Base-by-base conservation (phyloP, 2,329 filamentous ascomycete genomes). In the Rhinocladiella mackenziei region DNA sequence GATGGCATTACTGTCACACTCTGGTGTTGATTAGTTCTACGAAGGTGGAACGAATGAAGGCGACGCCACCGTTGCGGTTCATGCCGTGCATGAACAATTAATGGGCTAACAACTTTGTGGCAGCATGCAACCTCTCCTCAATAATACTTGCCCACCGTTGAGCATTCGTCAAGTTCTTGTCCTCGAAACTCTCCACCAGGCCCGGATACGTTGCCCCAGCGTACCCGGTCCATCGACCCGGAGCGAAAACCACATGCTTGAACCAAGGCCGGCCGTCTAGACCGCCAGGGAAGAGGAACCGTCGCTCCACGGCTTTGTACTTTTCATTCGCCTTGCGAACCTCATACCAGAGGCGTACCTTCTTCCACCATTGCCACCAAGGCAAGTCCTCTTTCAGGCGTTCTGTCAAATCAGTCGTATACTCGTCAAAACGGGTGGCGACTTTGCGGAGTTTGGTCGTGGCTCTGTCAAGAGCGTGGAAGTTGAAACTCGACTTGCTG, bases 171-270 rank as follows among this genome's bases (percentile, higher is more conserved):
- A 63, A 39, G 60, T 77, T 68, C 2, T 63, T 62, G 32, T 68
- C 72, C 19, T 81, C 76, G 34, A 83, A 67, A 39, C 73, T 76
- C 61, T 83, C 80, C 4, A 81, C 74, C n/a, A 83, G 63, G 1
- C 79, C 78, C 1, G 80, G 80, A 56, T 78, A 83, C 6, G 79
- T 81, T 3, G 76, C 80, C 2, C 89, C 89, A 0, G 88, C 73
- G 64, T 96, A 96, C 0, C 89, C 89, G 0, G 88, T 95, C 88
- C 89, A 94, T 35, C 91, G 64, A 0, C 89, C 89, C 0, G 89
- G 89, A 1, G 89, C 89, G 65, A 94, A 96, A 1, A 96, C 84
- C 2, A 95, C 84, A 59, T 96, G 91, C 70, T 96, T 96, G 71
- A 91, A 97, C 89, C 89, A 96, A 17, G 72, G 71, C 48, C 91